Evolutionary conservation across 129 eudicot species (phyloP), one percentile per base, ranked within the genome.

Genomic region (Flaveria ramosissima): DNA sequence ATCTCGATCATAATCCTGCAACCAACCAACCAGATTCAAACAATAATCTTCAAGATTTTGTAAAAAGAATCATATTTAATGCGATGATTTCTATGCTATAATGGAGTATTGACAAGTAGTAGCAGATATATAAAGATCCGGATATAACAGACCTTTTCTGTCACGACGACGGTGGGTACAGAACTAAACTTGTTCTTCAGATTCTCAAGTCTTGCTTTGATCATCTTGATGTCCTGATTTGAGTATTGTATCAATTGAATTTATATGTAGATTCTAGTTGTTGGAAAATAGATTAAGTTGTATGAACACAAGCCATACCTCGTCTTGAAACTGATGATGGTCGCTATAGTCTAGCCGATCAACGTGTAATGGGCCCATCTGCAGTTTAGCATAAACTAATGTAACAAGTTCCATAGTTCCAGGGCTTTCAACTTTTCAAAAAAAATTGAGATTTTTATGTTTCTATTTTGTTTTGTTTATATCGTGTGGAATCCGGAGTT

Each of bases 1-100:
- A 77, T 88, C 96, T 66, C 98, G 85, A 77, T 89, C 97, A 67
- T 94, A 87, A 67, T 94, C 98, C 98, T 94, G 86, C 68, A 65
- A 68, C 74, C 68, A 65, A 68, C 77, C 66, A 83, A 26, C 60
- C 56, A 52, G 16, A 70, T 42, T 19, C 46, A 70, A 7, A 10
- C 63, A 23, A 23, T 2, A 6, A 3, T 24, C n/a, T 45, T 74
- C 19, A 62, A 64, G 23, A 63, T 32, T 36, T 7, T 9, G 12
- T 7, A 70, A 32, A 48, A 30, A 30, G 36, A 30, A 30, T 30
- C 5, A 30, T 30, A 4, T 30, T 30, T 30, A 30, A 30, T 2
- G 36, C 3, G 36, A 30, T 30, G 3, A 30, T 30, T 30, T 30
- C 5, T 30, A 30, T 30, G 36, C 36, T 3, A 30, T 4, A 2